Evolutionary conservation across 306 rosid species (phyloP).

Genomic region (Abrus precatorius): DNA sequence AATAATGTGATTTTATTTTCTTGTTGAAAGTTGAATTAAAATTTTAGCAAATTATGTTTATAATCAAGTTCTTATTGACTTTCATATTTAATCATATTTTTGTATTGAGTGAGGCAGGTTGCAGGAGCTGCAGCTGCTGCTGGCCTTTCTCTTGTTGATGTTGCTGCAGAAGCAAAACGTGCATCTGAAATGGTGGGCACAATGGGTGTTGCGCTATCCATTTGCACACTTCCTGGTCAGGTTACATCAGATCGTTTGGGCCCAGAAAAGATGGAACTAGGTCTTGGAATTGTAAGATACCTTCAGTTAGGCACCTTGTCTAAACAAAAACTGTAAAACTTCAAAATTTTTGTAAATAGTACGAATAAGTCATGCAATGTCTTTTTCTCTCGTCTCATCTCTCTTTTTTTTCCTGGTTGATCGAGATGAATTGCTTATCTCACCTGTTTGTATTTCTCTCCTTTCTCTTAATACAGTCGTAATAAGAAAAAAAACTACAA

Average conservation of each 20-base stretch:
- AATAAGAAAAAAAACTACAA: not conserved
- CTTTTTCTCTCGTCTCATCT: not conserved
- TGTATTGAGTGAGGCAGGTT: constrained; percentile 58
- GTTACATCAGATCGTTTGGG: constrained; percentile 87
- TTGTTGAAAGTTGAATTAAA: constrained; percentile 1
- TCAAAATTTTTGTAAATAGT: not conserved
- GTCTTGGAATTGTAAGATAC: constrained; percentile 83
- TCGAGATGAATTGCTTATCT: not conserved
- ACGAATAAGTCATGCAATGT: not conserved
- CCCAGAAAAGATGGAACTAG: constrained; percentile 84
- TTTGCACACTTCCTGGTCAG: constrained; percentile 84
- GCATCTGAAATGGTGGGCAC: constrained; percentile 88
- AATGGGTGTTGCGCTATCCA: constrained; percentile 87
- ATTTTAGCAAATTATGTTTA: not conserved
- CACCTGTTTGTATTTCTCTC: not conserved
- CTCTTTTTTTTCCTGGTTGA: not conserved
- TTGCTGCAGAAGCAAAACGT: constrained; percentile 74
- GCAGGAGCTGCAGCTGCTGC: constrained; percentile 92
- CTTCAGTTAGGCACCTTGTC: constrained; percentile 25
- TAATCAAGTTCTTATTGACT: not conserved
- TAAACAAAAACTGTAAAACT: not conserved
- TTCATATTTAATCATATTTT: not conserved
- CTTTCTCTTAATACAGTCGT: not conserved
- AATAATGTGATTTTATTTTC: not conserved
- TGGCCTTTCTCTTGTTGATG: constrained; percentile 71